Conservation (phyloP, 1,284 basidiomycete genomes). For the Flammula alnicola region DNA sequence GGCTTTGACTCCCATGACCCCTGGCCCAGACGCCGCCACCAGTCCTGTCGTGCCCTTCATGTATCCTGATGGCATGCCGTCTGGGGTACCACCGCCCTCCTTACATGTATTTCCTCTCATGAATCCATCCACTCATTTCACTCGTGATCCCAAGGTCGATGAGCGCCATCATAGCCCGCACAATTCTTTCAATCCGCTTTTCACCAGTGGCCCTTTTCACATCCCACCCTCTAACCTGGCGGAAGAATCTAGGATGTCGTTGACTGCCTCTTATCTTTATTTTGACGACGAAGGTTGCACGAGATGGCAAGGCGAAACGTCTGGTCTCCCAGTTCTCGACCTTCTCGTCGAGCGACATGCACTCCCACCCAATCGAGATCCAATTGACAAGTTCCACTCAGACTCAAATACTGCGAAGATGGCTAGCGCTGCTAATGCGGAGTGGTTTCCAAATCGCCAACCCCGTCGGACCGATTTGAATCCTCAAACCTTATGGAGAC, state of each 20-base stretch:
- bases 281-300: slow-evolving; percentile 84
- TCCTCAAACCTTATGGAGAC: slow-evolving; percentile 75
- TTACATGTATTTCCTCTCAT: slow-evolving; percentile 75
- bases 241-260: slow-evolving; percentile 60
- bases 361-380: slow-evolving; percentile 29
- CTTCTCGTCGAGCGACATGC: slow-evolving; percentile 68
- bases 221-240: slow-evolving; percentile 38
- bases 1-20: slow-evolving; percentile 31
- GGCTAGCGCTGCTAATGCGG: slow-evolving; percentile 36
- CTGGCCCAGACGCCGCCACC: slow-evolving; percentile 38
- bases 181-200: slow-evolving; percentile 44
- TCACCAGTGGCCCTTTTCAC: slow-evolving; percentile 36
- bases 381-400: slow-evolving; percentile 14
- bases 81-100: slow-evolving; percentile 77
- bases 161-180: slow-evolving; percentile 50
- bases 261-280: slow-evolving; percentile 78
- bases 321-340: slow-evolving; percentile 85
- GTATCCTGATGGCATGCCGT: slow-evolving; percentile 56
- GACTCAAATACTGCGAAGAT: slow-evolving; percentile 29
- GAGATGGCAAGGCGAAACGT: slow-evolving; percentile 88
- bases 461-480: slow-evolving; percentile 76
- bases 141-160: slow-evolving; percentile 42
- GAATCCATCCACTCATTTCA: slow-evolving; percentile 80
- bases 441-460: slow-evolving; percentile 82
- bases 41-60: slow-evolving; percentile 60